Base-by-base conservation (phyloP, 805 yeast species). In the Spencermartinsiella europaea region DNA sequence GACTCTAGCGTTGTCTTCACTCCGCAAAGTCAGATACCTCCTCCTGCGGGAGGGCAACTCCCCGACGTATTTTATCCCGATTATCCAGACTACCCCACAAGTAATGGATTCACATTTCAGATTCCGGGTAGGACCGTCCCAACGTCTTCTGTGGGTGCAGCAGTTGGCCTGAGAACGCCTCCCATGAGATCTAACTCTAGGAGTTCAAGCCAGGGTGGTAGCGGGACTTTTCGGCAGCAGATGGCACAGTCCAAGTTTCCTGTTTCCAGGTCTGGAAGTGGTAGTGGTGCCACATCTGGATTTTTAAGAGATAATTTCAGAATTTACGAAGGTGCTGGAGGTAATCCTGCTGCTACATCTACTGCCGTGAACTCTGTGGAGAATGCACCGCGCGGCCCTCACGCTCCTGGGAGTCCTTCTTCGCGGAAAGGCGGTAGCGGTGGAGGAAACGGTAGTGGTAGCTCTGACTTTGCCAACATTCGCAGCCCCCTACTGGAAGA, bases 401-500 rank as follows among this genome's bases (percentile, higher is more conserved):
- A 25, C 12, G 10, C 5, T 19, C 21, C 40, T 10, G 7, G n/a
- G 7, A 12, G 20, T 12, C 20, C 40, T 12, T 5, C 15, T 5
- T 34, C 37, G 17, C 5, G 37, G 42, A 39, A 17, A 3, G 20
- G n/a, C n/a, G 40, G 25, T 17, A 19, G 37, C 25, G 17, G 31
- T 33, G 20, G 21, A 3, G 21, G 20, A n/a, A 16, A 37, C 20
- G 19, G 44, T 15, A 14, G 20, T 8, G 37, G 35, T n/a, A 10
- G 25, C 19, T 14, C 17, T 16, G 45, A 21, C 15, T 39, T 19
- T 15, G 12, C 21, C 20, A 34, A 21, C 38, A 33, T 45, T 5
- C 45, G 58, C 5, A 50, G 56, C 42, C 90, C 95, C 8, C 67
- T 88, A 35, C 68, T 91, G 49, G 97, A 90, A 61, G 95, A 87